These are phyloP conservation scores for Chlamydomonas sp. DNA, from an alignment of 139 green algal species.

Conservation along the genomic window DNA sequence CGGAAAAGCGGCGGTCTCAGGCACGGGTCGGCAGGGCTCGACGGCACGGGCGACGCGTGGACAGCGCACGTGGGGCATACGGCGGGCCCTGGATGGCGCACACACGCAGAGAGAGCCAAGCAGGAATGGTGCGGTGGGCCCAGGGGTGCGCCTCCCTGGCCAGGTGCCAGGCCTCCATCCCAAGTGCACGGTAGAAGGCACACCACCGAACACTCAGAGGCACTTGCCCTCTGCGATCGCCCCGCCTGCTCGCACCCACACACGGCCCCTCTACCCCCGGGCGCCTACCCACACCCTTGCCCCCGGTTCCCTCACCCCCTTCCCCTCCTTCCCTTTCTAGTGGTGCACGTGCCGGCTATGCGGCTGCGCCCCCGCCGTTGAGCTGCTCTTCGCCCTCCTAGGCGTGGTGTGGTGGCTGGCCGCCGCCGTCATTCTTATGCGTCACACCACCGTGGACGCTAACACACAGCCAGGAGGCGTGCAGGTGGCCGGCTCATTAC, in stretches of 20 bases:
- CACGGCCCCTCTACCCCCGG: neutral
- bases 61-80: too few relatives aligned
- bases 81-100: too few relatives aligned
- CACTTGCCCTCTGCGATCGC: too few relatives aligned
- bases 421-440: conserved; percentile 18
- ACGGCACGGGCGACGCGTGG: too few relatives aligned
- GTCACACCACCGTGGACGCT: neutral
- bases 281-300: neutral
- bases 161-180: too few relatives aligned
- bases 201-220: too few relatives aligned
- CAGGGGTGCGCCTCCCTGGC: too few relatives aligned
- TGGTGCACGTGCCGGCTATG: conserved; percentile 33
- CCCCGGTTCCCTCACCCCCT: neutral
- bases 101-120: too few relatives aligned
- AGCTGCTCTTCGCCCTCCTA: conserved; percentile 20
- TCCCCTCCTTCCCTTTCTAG: neutral
- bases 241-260: neutral
- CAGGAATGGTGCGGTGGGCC: too few relatives aligned
- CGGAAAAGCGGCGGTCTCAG: too few relatives aligned
- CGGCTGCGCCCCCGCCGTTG: conserved; percentile 13
- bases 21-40: too few relatives aligned
- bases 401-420: conserved; percentile 19
- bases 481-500: neutral
- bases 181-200: too few relatives aligned
- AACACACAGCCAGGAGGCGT: neutral